phyloP scores from a whole-genome alignment of 2,329 filamentous ascomycete genomes.

The Thielaviopsis musarum region DNA sequence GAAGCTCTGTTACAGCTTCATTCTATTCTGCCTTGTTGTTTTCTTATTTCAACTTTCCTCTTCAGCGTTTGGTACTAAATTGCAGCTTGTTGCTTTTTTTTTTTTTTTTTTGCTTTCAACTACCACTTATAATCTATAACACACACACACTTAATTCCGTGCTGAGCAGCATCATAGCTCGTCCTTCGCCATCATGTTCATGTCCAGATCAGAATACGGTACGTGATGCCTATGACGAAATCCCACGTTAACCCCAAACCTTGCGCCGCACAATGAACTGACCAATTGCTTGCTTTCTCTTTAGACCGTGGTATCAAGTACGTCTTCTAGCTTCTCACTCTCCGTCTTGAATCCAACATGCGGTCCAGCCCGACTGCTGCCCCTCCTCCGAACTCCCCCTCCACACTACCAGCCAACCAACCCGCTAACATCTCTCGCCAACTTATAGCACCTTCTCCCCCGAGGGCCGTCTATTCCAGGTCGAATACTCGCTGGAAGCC shows the following conservation, averaged over 20 bases:
- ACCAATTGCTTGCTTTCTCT: background rate
- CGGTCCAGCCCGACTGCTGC: background rate
- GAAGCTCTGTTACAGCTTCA: background rate
- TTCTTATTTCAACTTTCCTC: background rate
- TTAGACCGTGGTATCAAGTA: constrained; percentile 98
- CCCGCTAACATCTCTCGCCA: background rate
- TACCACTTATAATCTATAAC: background rate
- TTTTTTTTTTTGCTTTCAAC: background rate
- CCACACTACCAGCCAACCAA: background rate
- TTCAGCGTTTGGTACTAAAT: background rate
- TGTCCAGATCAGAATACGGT: constrained; percentile 99
- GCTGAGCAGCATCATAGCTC: constrained; percentile 1
- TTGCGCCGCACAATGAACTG: constrained; percentile 4
- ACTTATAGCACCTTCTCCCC: constrained; percentile 82
- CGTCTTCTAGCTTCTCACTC: constrained; percentile 21
- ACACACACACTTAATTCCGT: background rate
- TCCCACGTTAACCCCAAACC: background rate
- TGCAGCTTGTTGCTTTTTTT: background rate
- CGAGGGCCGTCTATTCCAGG: constrained; percentile 98
- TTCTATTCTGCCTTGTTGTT: background rate
- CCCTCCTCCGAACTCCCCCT: background rate
- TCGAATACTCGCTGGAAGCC: constrained; percentile 99
- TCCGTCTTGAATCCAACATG: background rate
- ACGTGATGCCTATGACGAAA: constrained; percentile 23
- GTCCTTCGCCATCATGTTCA: constrained; percentile 62